phyloP scores from a whole-genome alignment of 345 rosid genomes.

The Physaria fendleri region DNA sequence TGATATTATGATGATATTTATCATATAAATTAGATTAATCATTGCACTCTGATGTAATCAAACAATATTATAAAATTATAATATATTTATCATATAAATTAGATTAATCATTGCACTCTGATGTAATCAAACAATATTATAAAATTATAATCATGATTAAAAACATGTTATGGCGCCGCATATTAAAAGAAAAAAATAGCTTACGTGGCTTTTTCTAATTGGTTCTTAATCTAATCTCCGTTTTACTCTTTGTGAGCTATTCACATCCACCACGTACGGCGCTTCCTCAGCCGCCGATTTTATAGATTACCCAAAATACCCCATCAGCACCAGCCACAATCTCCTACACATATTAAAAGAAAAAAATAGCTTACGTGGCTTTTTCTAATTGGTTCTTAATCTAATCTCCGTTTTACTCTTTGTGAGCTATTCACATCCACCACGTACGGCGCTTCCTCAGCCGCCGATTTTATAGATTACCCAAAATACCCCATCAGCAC shows the following conservation, averaged over 20 bases:
- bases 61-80: too few species aligned
- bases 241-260: not conserved
- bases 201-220: too few species aligned
- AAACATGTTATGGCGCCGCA: slow-evolving; percentile 30
- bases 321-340: not conserved
- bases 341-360: too few species aligned
- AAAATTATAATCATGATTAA: not conserved
- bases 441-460: slow-evolving; percentile 29
- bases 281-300: slow-evolving; percentile 31
- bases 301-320: slow-evolving; percentile 23
- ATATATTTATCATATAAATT: not conserved
- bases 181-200: too few species aligned
- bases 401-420: too few species aligned
- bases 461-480: slow-evolving; percentile 25
- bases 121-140: not conserved
- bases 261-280: too few species aligned
- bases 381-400: too few species aligned
- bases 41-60: slow-evolving; percentile 7
- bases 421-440: slow-evolving; percentile 6
- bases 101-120: slow-evolving; percentile 4
- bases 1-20: too few species aligned
- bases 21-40: not conserved
- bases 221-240: too few species aligned
- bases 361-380: too few species aligned
- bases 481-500: slow-evolving; percentile 19